Percentiles rank a stretch among this genome's conserved stretches.
These are phyloP conservation scores for Hibiscus mutabilis DNA, from an alignment of 345 rosid species.

Conservation along the genomic window DNA sequence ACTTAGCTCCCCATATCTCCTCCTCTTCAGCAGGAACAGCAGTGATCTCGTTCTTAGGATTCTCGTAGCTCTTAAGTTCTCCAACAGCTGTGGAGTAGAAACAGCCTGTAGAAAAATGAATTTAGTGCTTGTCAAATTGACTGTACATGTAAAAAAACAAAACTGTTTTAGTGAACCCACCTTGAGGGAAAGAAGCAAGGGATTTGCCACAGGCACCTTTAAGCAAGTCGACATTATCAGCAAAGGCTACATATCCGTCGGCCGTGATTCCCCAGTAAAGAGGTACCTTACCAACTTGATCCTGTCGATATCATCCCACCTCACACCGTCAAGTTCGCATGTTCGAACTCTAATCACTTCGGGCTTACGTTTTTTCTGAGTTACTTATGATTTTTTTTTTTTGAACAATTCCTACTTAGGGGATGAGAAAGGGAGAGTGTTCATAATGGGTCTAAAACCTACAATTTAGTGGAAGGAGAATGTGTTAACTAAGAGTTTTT, in stretches of 20 bases:
- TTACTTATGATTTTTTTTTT: too few species aligned
- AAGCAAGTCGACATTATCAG: conserved; percentile 72
- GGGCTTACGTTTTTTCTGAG: too few species aligned
- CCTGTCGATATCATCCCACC: conserved; percentile 35
- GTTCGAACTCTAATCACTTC: too few species aligned
- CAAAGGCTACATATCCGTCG: conserved; percentile 85
- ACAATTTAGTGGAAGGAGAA: too few species aligned
- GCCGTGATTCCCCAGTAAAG: conserved; percentile 98
- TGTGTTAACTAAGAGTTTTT: too few species aligned
- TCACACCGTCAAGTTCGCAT: too few species aligned
- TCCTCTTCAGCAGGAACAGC: conserved; percentile 89
- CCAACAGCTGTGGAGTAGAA: conserved; percentile 81
- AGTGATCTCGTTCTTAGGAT: conserved; percentile 85
- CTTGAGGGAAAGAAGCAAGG: conserved; percentile 96
- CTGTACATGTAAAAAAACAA: too few species aligned
- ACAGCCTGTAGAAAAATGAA: conserved; percentile 50
- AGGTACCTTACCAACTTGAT: conserved; percentile 84
- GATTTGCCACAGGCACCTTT: conserved; percentile 97
- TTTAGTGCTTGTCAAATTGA: background rate
- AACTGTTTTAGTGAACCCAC: conserved; percentile 25
- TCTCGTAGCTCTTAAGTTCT: conserved; percentile 80
- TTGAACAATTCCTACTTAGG: too few species aligned
- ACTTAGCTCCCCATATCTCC: conserved; percentile 97
- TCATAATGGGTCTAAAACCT: too few species aligned
- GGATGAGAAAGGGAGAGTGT: too few species aligned